Evolutionary conservation across 148 eudicot genomes (phyloP).

Genomic region (Cornus suecica): DNA sequence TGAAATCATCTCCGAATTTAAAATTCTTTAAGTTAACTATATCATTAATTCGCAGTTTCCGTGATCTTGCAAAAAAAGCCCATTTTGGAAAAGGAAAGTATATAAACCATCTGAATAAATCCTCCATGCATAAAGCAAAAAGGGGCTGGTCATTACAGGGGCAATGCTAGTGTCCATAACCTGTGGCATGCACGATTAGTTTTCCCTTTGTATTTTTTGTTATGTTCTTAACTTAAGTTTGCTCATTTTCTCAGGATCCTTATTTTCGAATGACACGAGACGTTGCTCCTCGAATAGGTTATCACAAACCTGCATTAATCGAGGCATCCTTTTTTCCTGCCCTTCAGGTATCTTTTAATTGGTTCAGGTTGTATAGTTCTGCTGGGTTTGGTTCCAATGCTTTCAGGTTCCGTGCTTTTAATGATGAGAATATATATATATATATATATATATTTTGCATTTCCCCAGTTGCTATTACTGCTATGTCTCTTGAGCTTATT

Average conservation of each 20-base stretch:
- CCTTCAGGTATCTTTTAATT: conserved; percentile 60
- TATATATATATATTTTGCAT: not conserved
- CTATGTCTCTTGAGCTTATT: not conserved
- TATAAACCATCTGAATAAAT: too few relatives aligned
- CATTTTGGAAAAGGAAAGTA: not conserved
- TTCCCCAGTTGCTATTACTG: not conserved
- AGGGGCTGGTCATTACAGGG: too few relatives aligned
- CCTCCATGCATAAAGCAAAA: too few relatives aligned
- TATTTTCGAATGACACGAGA: conserved; percentile 99
- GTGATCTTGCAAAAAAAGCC: not conserved
- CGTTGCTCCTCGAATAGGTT: conserved; percentile 94
- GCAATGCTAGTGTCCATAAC: too few relatives aligned
- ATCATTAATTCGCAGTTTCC: not conserved
- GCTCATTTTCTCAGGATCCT: conserved; percentile 68
- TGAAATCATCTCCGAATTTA: too few relatives aligned
- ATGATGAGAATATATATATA: not conserved
- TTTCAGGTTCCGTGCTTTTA: conserved; percentile 8
- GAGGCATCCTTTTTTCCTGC: conserved; percentile 96
- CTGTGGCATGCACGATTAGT: too few relatives aligned
- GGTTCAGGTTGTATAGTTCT: not conserved
- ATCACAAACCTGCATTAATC: conserved; percentile 88
- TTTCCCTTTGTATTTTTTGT: conserved; percentile 8
- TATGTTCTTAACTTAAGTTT: conserved; percentile 11
- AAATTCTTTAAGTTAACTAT: too few relatives aligned
- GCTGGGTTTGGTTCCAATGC: not conserved